Conservation (phyloP, 345 rosid genomes). For the Sonneratia caseolaris region DNA sequence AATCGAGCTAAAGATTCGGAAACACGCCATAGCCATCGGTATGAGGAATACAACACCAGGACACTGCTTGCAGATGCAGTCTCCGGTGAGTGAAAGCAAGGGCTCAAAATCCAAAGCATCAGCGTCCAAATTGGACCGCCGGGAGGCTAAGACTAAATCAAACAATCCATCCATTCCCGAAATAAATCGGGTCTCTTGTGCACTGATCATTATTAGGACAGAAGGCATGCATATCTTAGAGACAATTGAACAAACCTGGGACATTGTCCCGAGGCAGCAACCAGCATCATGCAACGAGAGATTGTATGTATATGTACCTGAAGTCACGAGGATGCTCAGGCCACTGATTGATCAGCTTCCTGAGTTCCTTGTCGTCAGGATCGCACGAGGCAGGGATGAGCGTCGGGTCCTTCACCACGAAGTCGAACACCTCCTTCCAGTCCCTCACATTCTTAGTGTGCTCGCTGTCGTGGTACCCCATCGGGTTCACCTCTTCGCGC, state of each 20-base stretch:
- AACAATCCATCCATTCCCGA: no score
- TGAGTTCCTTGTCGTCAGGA: conserved; percentile 35
- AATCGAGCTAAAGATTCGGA: not conserved
- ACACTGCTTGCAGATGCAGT: no score
- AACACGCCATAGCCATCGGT: not conserved
- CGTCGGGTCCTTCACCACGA: conserved; percentile 45
- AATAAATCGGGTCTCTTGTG: not conserved
- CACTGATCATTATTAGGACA: not conserved
- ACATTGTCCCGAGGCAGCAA: not conserved
- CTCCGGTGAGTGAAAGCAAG: no score
- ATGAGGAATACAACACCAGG: not conserved
- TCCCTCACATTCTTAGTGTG: conserved; percentile 89
- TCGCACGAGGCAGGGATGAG: conserved; percentile 49
- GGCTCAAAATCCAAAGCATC: no score
- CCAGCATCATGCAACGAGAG: not conserved
- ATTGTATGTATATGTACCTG: conserved; percentile 33
- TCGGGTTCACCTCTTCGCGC: conserved; percentile 53
- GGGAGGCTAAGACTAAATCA: no score
- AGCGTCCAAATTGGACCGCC: not conserved
- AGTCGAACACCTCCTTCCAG: conserved; percentile 88
- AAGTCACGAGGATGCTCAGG: conserved; percentile 48
- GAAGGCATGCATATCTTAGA: not conserved
- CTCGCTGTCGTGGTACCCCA: conserved; percentile 71
- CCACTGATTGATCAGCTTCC: conserved; percentile 60
- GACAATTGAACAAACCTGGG: no score